A percentile compares a stretch with the other conserved stretches of the same genome.
Evolutionary conservation across 768 basidiomycete species (phyloP).

Genomic region (Suillus subluteus): DNA sequence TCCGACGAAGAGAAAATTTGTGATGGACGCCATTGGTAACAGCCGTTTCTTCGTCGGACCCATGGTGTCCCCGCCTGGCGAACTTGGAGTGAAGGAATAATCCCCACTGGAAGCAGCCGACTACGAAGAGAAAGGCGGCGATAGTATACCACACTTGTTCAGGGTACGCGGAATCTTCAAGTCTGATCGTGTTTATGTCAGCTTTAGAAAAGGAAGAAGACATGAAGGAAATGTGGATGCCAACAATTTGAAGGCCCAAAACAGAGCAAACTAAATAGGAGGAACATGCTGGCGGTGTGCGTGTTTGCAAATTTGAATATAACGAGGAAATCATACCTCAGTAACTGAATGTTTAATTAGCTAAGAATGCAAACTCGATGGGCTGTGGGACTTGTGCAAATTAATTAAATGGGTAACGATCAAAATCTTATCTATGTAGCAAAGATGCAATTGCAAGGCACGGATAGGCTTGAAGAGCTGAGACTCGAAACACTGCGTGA

Average conservation of each 20-base stretch:
- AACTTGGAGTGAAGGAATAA: conserved; percentile 28
- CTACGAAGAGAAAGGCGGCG: conserved; percentile 15
- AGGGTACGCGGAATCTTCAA: conserved; percentile 5
- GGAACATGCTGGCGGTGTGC: background rate
- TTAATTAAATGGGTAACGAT: background rate
- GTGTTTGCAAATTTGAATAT: background rate
- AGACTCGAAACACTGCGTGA: background rate
- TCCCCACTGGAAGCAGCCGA: conserved; percentile 33
- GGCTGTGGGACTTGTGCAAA: background rate
- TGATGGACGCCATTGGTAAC: conserved; percentile 19
- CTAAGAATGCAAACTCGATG: background rate
- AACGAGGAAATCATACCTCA: background rate
- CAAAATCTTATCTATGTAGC: background rate
- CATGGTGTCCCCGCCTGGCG: conserved; percentile 3
- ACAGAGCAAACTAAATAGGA: background rate
- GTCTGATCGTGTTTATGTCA: background rate
- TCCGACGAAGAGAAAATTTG: conserved; percentile 42
- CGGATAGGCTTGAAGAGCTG: background rate
- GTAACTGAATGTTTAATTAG: no score
- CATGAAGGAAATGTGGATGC: conserved; percentile 12
- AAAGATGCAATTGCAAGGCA: background rate
- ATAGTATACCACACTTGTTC: conserved; percentile 24
- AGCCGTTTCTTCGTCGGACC: conserved; percentile 23
- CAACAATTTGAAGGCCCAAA: background rate
- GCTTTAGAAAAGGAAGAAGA: background rate